These are phyloP conservation scores for Blastobotrys illinoisensis DNA, from an alignment of 1,139 yeast species.

Conservation along the genomic window DNA sequence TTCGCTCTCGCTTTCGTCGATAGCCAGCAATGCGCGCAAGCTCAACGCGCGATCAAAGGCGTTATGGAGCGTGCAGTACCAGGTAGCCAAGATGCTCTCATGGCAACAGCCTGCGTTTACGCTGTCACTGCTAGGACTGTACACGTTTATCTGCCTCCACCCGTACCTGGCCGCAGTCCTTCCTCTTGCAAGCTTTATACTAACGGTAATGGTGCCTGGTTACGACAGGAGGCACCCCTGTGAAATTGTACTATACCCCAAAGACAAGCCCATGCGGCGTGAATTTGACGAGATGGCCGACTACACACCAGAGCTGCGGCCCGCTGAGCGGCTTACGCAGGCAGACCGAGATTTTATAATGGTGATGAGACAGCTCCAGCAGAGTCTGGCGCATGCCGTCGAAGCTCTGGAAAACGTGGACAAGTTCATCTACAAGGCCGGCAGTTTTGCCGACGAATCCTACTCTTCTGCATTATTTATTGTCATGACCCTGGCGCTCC, in stretches of 20 bases:
- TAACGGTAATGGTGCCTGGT: conserved; percentile 64
- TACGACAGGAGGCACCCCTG: conserved; percentile 60
- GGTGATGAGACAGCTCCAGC: conserved; percentile 59
- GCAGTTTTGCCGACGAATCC: conserved; percentile 68
- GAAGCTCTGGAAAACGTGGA: conserved; percentile 50
- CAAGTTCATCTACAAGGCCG: conserved; percentile 53
- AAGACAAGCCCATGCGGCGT: conserved; percentile 10
- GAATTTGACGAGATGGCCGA: conserved; percentile 15
- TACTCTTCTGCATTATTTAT: conserved; percentile 52
- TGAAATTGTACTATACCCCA: conserved; percentile 6
- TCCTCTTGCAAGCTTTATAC: conserved; percentile 54
- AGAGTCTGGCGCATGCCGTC: conserved; percentile 53
- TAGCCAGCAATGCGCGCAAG: not conserved
- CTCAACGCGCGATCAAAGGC: conserved; percentile 16
- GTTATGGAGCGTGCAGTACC: conserved; percentile 22
- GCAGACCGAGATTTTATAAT: conserved; percentile 32
- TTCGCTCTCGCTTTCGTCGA: not conserved
- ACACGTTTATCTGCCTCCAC: conserved; percentile 42
- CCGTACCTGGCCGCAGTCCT: conserved; percentile 64
- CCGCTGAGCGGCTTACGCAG: conserved; percentile 7
- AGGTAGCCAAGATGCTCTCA: conserved; percentile 23
- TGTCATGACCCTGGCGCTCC: conserved; percentile 41
- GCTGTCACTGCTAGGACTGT: conserved; percentile 30
- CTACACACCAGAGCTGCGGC: conserved; percentile 11
- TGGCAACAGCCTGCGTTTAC: conserved; percentile 34